phyloP scores from a whole-genome alignment of 2,329 filamentous ascomycete genomes.

The Fusarium sp. region DNA sequence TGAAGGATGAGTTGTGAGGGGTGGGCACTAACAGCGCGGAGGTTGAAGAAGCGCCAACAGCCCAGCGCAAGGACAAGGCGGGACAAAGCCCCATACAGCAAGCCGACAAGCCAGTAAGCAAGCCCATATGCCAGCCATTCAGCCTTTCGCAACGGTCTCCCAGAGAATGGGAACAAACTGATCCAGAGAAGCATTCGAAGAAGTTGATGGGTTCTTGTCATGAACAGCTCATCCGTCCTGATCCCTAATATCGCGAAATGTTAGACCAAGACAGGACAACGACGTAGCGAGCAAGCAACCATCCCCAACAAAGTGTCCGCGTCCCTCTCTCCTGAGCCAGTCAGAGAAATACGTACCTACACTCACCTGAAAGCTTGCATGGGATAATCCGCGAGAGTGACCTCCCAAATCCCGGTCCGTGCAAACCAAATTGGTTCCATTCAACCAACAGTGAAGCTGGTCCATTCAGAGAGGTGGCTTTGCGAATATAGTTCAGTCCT shows the following conservation, averaged over 20 bases:
- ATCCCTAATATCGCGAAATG: not conserved
- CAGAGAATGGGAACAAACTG: slow-evolving; percentile 11
- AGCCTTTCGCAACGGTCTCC: slow-evolving; percentile 27
- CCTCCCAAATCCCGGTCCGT: not conserved
- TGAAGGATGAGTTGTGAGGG: not conserved
- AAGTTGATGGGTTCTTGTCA: not conserved
- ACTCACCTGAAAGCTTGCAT: slow-evolving; percentile 19
- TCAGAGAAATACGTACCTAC: slow-evolving; percentile 8
- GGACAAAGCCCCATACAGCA: slow-evolving; percentile 16
- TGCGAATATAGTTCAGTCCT: slow-evolving; percentile 5
- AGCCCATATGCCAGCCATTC: slow-evolving; percentile 20
- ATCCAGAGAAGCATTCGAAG: not conserved
- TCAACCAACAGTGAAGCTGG: not conserved
- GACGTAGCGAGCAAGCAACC: not conserved
- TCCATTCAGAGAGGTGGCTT: slow-evolving; percentile 5
- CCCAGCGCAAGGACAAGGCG: slow-evolving; percentile 9
- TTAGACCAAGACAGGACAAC: not conserved
- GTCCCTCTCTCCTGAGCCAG: not conserved
- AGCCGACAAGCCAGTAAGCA: slow-evolving; percentile 11
- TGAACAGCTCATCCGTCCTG: not conserved
- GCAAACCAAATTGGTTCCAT: slow-evolving; percentile 3
- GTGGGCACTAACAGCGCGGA: not conserved
- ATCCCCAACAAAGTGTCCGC: not conserved
- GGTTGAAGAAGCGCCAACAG: not conserved
- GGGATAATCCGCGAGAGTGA: slow-evolving; percentile 5